These are phyloP conservation scores for Diaporthe australafricana DNA, from an alignment of 2,329 filamentous ascomycete species.

Conservation along the genomic window DNA sequence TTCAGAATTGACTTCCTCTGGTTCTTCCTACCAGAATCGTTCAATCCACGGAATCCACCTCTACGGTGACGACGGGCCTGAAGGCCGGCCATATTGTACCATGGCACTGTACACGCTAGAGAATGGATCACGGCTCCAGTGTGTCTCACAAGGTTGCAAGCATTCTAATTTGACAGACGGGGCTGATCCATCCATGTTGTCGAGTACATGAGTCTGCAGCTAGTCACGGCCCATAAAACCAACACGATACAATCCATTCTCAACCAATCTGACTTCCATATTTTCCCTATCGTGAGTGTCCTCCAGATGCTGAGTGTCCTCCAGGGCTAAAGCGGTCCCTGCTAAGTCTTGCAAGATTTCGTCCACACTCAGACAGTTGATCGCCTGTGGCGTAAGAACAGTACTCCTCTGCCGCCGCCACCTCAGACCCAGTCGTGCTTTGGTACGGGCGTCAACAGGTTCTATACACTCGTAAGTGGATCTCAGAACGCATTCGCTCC, in stretches of 20 bases:
- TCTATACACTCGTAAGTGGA: background rate
- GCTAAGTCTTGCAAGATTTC: conserved; percentile 56
- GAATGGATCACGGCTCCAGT: conserved; percentile 63
- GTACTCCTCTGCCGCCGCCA: conserved; percentile 49
- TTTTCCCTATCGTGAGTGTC: conserved; percentile 72
- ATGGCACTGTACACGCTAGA: conserved; percentile 65
- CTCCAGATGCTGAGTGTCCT: conserved; percentile 62
- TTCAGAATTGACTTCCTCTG: background rate
- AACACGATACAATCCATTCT: conserved; percentile 51
- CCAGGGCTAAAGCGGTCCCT: background rate
- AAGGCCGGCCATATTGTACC: background rate
- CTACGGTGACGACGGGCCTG: background rate
- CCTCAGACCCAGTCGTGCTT: conserved; percentile 47
- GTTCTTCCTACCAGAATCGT: background rate
- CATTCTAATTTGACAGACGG: background rate
- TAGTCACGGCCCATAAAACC: conserved; percentile 59
- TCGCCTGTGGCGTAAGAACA: conserved; percentile 73
- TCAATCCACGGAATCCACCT: background rate
- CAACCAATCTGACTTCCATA: conserved; percentile 74
- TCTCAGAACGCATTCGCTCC: background rate
- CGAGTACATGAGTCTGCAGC: conserved; percentile 64
- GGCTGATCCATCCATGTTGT: conserved; percentile 56
- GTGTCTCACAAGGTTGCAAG: background rate
- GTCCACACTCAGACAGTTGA: conserved; percentile 65
- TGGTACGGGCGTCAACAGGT: conserved; percentile 52